These are phyloP conservation scores for Globisporangium radiosum DNA, from an alignment of 352 stramenopile genomes.

Conservation along the genomic window DNA sequence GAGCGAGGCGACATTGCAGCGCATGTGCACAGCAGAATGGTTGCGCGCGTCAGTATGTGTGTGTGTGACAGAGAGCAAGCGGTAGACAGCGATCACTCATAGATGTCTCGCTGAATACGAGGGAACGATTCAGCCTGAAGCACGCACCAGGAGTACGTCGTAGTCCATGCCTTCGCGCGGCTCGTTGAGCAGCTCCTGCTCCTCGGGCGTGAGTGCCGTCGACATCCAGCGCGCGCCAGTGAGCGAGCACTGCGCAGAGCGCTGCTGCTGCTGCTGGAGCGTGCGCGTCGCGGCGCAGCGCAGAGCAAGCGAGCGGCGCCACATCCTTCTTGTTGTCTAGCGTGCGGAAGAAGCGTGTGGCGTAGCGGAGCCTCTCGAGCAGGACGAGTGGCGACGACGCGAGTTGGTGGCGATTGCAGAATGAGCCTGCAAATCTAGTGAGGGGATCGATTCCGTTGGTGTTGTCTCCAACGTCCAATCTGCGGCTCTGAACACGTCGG, in stretches of 20 bases:
- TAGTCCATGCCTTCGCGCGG: conserved; percentile 95
- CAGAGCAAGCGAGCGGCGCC: conserved; percentile 10
- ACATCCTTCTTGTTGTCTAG: neutral
- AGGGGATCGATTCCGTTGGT: conserved; percentile 5
- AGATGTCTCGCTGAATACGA: neutral
- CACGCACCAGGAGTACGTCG: conserved; percentile 96
- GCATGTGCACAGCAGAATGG: too few relatives aligned
- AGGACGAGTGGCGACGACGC: neutral
- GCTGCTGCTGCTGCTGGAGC: conserved; percentile 6
- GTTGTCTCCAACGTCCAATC: neutral
- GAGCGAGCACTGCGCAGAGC: conserved; percentile 9
- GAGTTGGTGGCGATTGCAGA: neutral
- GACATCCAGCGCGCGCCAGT: conserved; percentile 30
- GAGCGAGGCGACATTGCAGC: neutral
- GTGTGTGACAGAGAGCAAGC: neutral
- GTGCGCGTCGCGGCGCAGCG: conserved; percentile 3
- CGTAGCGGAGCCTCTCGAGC: neutral
- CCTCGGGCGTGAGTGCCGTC: conserved; percentile 38
- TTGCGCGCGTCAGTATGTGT: neutral
- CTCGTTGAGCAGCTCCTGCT: conserved; percentile 61
- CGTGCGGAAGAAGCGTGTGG: neutral
- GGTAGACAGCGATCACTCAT: neutral
- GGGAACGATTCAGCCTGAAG: conserved; percentile 11
- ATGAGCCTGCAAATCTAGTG: neutral
- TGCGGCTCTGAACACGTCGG: conserved; percentile 3